Conservation (phyloP, 129 eudicot species). For the Lactuca sativa region DNA sequence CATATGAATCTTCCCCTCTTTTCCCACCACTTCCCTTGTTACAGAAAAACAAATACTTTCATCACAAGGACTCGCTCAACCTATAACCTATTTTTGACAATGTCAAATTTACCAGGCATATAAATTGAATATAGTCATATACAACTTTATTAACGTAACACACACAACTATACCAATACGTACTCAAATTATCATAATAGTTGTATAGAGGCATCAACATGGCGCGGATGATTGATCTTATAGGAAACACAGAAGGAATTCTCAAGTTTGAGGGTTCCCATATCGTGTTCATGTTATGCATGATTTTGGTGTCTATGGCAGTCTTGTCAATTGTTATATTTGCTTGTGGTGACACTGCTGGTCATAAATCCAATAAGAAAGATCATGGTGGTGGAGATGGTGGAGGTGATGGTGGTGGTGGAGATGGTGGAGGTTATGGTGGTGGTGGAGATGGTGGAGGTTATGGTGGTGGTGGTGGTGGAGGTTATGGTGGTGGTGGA, state of each 20-base stretch:
- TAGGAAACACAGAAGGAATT: background rate
- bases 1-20: no score
- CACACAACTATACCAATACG: background rate
- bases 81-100: background rate
- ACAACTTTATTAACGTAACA: no score
- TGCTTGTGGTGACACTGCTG: conserved; percentile 21
- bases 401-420: conserved; percentile 13
- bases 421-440: conserved; percentile 13
- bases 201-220: background rate
- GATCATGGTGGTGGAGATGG: conserved; percentile 11
- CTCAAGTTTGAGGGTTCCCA: conserved; percentile 26
- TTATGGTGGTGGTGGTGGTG: no score
- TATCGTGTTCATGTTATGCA: conserved; percentile 25
- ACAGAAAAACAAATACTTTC: background rate
- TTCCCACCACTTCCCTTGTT: no score
- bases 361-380: background rate
- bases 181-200: no score
- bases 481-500: no score
- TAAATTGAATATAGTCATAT: background rate
- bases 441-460: background rate
- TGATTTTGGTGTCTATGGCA: conserved; percentile 23
- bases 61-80: background rate
- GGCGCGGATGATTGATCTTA: conserved; percentile 14
- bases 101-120: conserved; percentile 1
- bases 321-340: conserved; percentile 27